phyloP scores from a whole-genome alignment of 2,329 filamentous ascomycete species.

The Aspergillus sp. region DNA sequence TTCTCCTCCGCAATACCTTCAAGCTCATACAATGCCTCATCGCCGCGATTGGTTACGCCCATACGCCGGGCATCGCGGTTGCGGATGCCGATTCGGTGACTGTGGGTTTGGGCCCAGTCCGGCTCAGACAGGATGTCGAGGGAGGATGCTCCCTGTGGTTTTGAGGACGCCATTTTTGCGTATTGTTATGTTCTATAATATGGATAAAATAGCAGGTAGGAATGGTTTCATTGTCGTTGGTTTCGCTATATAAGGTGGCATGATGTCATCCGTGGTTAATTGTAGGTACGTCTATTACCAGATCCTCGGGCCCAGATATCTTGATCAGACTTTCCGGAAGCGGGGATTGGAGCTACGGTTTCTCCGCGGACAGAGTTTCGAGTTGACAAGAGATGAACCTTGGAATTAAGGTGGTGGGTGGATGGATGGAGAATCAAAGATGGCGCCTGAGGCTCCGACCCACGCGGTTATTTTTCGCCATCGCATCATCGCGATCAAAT shows the following conservation, averaged over 20 bases:
- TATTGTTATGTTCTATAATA: neutral
- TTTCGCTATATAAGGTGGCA: neutral
- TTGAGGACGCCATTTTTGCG: neutral
- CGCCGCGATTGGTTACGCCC: conserved; percentile 1
- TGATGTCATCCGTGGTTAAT: neutral
- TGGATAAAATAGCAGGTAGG: neutral
- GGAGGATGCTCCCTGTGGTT: neutral
- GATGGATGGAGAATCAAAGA: neutral
- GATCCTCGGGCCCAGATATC: neutral
- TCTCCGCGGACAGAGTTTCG: neutral
- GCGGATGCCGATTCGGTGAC: neutral
- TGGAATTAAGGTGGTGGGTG: neutral
- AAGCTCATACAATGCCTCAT: conserved; percentile 7
- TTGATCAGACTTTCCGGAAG: neutral
- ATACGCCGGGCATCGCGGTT: neutral
- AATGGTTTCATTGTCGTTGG: neutral
- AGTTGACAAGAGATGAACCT: neutral
- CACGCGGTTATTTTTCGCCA: conserved; percentile 2
- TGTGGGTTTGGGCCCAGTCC: conserved; percentile 1
- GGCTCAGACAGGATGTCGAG: neutral
- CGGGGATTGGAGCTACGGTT: neutral
- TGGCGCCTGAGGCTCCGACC: neutral
- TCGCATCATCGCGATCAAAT: neutral
- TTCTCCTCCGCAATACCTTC: conserved; percentile 26
- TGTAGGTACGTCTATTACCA: neutral